Evolutionary conservation across 2,329 filamentous ascomycete species (phyloP).

Genomic region (Venturia pyrina): DNA sequence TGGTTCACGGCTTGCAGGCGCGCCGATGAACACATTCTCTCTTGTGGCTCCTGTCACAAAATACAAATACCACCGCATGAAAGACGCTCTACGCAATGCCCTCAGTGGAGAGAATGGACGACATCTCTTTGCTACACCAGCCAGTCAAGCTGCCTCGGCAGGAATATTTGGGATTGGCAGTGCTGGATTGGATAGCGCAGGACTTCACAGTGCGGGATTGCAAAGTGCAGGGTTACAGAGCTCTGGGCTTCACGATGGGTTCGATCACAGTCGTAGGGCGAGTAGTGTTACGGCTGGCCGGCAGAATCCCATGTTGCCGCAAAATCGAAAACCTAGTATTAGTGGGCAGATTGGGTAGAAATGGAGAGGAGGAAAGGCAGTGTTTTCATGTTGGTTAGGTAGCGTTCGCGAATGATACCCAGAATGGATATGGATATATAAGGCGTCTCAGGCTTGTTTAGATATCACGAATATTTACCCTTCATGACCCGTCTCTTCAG

Average conservation of each 20-base stretch:
- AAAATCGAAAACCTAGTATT: not conserved
- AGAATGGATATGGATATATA: not conserved
- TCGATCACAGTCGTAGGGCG: not conserved
- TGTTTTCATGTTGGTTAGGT: not conserved
- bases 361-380: not conserved
- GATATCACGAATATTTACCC: not conserved
- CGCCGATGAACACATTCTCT: slow-evolving; percentile 59
- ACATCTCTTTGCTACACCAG: slow-evolving; percentile 28
- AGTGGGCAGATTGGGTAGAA: not conserved
- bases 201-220: not conserved
- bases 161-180: not conserved
- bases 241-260: not conserved
- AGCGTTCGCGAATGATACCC: not conserved
- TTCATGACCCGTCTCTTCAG: not conserved
- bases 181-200: not conserved
- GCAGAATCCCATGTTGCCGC: not conserved
- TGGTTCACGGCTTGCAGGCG: slow-evolving; percentile 2
- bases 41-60: slow-evolving; percentile 41
- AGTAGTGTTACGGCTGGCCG: not conserved
- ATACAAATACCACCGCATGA: slow-evolving; percentile 53
- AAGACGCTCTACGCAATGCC: slow-evolving; percentile 51
- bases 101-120: slow-evolving; percentile 40
- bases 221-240: not conserved
- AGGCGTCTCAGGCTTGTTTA: not conserved
- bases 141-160: slow-evolving; percentile 2